Evolutionary conservation across 306 rosid species (phyloP), one percentile per base, ranked within the genome.

Genomic region (Rubus parviflorus): DNA sequence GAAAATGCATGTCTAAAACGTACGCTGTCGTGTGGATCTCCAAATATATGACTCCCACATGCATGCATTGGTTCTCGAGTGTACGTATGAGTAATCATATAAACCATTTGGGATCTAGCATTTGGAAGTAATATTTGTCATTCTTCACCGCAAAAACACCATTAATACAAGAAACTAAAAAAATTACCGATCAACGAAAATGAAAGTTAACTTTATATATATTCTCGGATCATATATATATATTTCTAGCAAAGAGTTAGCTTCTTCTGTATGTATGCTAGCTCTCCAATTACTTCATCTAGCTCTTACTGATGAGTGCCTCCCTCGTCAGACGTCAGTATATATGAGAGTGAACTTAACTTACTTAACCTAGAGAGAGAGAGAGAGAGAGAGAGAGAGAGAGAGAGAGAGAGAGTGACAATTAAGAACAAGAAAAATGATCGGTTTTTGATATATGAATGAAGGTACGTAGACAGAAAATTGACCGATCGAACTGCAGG

Each of bases 401-500:
- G 65, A 58, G 64, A 38, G 76, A 48, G 51, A 41, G 74, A 56
- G 70, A 60, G 63, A 42, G 23, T n/a, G n/a, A 30, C 35, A 30
- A 30, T 30, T 30, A 30, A 30, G 35, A 30, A 30, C 35, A 30
- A 30, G 35, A 30, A 30, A 30, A 30, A 72, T 57, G 38, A 58
- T 58, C 38, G 64, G 16, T 30, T 58, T 58, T 22, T 14, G 16
- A 22, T 58, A 38, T 23, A 9, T 9, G 43, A 17, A 35, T 35
- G 68, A 60, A 4, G 42, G 42, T n/a, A n/a, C n/a, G n/a, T 61
- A 30, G 30, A 14, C n/a, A 7, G n/a, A 12, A 61, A 35, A 37
- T 13, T 61, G n/a, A 11, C 67, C n/a, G 42, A 45, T 6, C n/a
- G 48, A 45, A 14, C 42, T 3, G 68, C 68, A 35, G 43, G 68